Evolutionary conservation across 1,284 basidiomycete genomes (phyloP), one percentile per base, ranked within the genome.

Genomic region (Phlebopus sp.): DNA sequence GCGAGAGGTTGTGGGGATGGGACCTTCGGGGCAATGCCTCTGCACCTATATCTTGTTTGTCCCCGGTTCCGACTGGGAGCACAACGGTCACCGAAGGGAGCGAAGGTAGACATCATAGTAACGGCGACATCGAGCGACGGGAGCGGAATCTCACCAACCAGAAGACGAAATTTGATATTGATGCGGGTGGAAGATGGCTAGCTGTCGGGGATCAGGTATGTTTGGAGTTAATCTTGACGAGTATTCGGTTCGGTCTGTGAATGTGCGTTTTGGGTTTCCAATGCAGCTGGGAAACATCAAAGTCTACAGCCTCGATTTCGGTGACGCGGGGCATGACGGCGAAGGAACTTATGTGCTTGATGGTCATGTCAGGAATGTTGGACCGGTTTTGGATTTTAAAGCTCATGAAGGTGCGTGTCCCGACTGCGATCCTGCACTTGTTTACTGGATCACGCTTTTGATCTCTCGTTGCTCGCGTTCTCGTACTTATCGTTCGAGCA

Each of bases 141-240:
- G 9, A 30, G 18, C 23, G 31, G 23, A 19, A 42, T 21, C 30
- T 54, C 40, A 88, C 88, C 15, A 94, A 95, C 61, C 92, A 95
- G 66, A 82, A 80, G 52, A 69, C 86, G 15, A 66, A 71, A 21
- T 95, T 96, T 59, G 90, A 91, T 55, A 63, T 95, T 0, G 91
- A 96, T 60, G 59, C 77, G 13, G 72, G 76, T 43, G 92, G 92
- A 1, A 74, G 70, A 37, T 86, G 80, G 72, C 59, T 96, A 19
- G 76, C 76, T 23, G 70, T 79, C 1, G 93, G 92, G 1, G 83
- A 85, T 61, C 78, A 86, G 73, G 91, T 89, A 62, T 50, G 69
- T 63, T 50, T 27, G 13, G 15, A 19, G 6, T 14, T 42, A 9
- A 4, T 50, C 5, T 42, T 21, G 30, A 8, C 43, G 6, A 21